phyloP scores from a whole-genome alignment of 192 early-diverging fungal species.

The Coemansia sp. region DNA sequence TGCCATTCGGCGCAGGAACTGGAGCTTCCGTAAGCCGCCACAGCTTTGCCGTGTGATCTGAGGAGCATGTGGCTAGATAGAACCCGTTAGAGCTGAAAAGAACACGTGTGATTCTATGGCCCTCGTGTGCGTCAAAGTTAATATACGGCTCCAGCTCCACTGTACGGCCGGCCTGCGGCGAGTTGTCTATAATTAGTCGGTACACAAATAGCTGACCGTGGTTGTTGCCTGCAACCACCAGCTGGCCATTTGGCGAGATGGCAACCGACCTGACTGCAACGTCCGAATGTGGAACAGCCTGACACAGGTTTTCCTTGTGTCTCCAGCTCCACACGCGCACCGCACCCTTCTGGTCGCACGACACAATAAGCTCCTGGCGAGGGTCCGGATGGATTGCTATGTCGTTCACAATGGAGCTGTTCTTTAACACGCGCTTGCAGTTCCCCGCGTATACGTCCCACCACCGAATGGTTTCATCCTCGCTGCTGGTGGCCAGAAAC shows the following conservation, averaged over 20 bases:
- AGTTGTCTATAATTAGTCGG: conserved; percentile 42
- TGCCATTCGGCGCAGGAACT: conserved; percentile 7
- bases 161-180: conserved; percentile 41
- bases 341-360: conserved; percentile 50
- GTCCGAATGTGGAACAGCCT: conserved; percentile 40
- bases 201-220: conserved; percentile 49
- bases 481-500: conserved; percentile 53
- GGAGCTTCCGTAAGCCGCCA: conserved; percentile 44
- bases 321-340: conserved; percentile 48
- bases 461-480: conserved; percentile 52
- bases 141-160: conserved; percentile 49
- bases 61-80: conserved; percentile 50
- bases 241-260: conserved; percentile 47
- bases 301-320: conserved; percentile 37
- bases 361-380: conserved; percentile 46
- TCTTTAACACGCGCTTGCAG: conserved; percentile 44
- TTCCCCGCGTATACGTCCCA: conserved; percentile 52
- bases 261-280: conserved; percentile 45
- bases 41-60: conserved; percentile 47
- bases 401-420: conserved; percentile 48
- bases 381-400: conserved; percentile 52
- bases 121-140: conserved; percentile 53
- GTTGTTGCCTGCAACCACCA: conserved; percentile 54
- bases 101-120: conserved; percentile 34
- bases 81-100: conserved; percentile 45